Evolutionary conservation across 140 eudicot genomes (phyloP), one percentile per base, ranked within the genome.

Genomic region (Bidens hawaiensis): DNA sequence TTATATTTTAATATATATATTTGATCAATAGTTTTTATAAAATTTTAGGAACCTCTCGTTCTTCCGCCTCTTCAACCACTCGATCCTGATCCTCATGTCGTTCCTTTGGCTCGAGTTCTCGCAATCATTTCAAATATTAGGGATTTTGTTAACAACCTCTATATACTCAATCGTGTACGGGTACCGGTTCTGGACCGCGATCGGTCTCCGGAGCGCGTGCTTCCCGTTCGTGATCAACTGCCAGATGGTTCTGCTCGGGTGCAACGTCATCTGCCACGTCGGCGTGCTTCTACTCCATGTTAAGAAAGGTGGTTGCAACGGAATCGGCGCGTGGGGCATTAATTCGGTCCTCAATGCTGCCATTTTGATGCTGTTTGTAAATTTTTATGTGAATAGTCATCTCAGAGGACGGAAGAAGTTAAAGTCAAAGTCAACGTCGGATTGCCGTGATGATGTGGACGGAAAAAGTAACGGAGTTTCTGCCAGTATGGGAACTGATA

Each of bases 91-190:
- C 34, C 49, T 69, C 51, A 80, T 73, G 82, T 85, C 95, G 3
- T 88, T 88, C 34, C 23, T 85, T 0, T 88, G 96, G 96, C 88
- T 88, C 0, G 96, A 88, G 24, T 88, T 78, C 46, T 85, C 96
- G 0, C 96, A 88, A 19, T 88, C 96, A 4, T 82, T 88, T 26
- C 96, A 88, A 41, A 87, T 85, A 1, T 57, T 90, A 1, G 94
- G 81, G 0, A 86, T 90, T 0, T 22, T 86, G 11, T 58, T 81
- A 9, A 83, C 95, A 0, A 81, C 94, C 0, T 68, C 80, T 0
- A 68, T 79, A 0, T 89, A 79, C 61, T 66, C 97, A 9, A 74
- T 85, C 0, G 93, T 89, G 0, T 85, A 89, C 69, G 97, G 93
- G 0, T 89, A 89, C 70, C 58, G 97, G 1, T 89, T 89, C 71